Evolutionary conservation across 1,284 basidiomycete genomes (phyloP).

Genomic region (Lentinula novae-zelandiae): DNA sequence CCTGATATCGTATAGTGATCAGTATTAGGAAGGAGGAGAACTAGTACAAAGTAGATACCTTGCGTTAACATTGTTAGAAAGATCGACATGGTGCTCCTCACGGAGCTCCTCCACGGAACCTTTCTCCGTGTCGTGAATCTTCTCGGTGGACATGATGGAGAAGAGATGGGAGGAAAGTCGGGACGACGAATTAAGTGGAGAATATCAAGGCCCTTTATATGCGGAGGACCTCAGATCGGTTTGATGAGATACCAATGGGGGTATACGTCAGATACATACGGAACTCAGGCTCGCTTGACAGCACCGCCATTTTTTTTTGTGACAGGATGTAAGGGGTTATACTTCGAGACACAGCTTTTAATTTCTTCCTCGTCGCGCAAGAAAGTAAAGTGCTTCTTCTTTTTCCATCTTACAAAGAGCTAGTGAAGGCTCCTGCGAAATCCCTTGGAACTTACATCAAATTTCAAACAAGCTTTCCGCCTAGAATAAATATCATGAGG

Average conservation of each 20-base stretch:
- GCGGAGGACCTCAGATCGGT: background rate
- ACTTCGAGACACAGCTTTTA: no score
- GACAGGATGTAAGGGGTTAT: background rate
- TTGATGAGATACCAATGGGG: background rate
- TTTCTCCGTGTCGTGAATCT: constrained; percentile 17
- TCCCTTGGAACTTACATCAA: no score
- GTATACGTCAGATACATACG: background rate
- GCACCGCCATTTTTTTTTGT: background rate
- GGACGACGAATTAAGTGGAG: background rate
- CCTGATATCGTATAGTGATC: constrained; percentile 22
- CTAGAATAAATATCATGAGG: no score
- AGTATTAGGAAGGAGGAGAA: constrained; percentile 4
- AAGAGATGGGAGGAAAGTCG: background rate
- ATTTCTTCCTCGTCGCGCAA: no score
- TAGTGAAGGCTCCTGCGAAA: no score
- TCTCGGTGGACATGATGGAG: constrained; percentile 18
- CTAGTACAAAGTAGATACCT: constrained; percentile 24
- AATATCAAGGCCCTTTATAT: background rate
- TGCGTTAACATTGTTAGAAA: constrained; percentile 38
- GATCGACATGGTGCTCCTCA: constrained; percentile 21
- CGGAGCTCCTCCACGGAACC: constrained; percentile 18
- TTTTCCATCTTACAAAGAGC: no score
- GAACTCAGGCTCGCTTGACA: background rate
- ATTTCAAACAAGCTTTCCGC: no score
- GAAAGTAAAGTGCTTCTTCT: no score